Evolutionary conservation across 306 rosid genomes (phyloP), one percentile per base, ranked within the genome.

Genomic region (Nissolia schottii): DNA sequence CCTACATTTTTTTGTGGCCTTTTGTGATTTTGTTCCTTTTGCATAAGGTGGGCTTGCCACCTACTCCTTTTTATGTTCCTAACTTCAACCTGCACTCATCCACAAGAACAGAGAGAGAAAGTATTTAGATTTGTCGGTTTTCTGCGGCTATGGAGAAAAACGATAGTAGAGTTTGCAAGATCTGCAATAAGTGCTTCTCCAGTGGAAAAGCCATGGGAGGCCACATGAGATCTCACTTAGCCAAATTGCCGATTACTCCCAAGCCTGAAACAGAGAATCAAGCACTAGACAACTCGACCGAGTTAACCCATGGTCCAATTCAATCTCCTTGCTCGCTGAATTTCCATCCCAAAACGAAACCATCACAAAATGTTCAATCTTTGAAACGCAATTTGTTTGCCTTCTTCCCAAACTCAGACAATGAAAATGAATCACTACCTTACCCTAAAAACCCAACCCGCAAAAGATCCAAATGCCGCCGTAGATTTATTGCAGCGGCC

Each of bases 171-270:
- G 59, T 29, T 67, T 89, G 90, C 64, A 63, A 70, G 75, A 83
- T 92, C 78, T 86, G 96, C 35, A 51, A 32, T 34, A 86, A 53
- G 81, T n/a, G 71, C 22, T 89, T 81, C 68, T 10, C 85, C 2
- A 82, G 37, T 41, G 93, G 87, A 34, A 89, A 83, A 77, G 90
- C 92, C 64, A 55, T 86, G 66, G 92, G 97, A 2, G 93, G 97
- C 5, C 97, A 92, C 81, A 83, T 89, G 93, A 86, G 86, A 76
- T 75, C 97, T 57, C 96, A 92, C 65, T 56, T 82, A 1, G 77
- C 64, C 48, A 84, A 38, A 48, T 71, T 74, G 32, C 78, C 86
- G 1, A 5, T 91, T 43, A 88, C 86, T 41, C 77, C 81, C 2
- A 80, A 81, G 29, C 63, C 60, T 6, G 31, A 69, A 16, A 23